These are phyloP conservation scores for Penicillium expansum DNA, from an alignment of 2,329 filamentous ascomycete species.

Conservation along the genomic window DNA sequence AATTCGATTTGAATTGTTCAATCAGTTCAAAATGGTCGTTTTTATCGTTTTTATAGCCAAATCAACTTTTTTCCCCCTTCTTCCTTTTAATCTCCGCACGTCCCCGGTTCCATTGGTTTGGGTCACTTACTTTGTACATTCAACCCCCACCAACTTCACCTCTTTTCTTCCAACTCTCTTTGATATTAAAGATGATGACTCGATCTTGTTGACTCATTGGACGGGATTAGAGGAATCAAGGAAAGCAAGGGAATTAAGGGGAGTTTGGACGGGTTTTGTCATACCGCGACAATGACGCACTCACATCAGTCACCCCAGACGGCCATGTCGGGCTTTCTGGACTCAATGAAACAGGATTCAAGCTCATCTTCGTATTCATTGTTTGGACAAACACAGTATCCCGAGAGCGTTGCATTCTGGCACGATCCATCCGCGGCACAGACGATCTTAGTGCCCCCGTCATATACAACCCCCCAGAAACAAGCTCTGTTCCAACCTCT, in stretches of 20 bases:
- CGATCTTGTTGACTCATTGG: neutral
- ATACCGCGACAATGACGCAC: constrained; percentile 28
- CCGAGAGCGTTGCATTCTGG: constrained; percentile 46
- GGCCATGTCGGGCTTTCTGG: constrained; percentile 29
- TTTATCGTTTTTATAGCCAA: neutral
- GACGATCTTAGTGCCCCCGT: constrained; percentile 17
- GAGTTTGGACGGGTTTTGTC: neutral
- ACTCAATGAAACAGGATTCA: constrained; percentile 26
- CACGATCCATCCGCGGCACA: constrained; percentile 33
- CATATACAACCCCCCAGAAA: constrained; percentile 22
- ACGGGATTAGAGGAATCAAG: neutral
- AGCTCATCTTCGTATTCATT: constrained; percentile 35
- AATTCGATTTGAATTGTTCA: neutral
- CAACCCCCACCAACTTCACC: constrained; percentile 16
- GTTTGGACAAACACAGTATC: constrained; percentile 38
- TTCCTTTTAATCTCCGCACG: constrained; percentile 25
- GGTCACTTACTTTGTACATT: constrained; percentile 7
- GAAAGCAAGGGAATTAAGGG: neutral
- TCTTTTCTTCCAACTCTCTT: neutral
- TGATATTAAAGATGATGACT: neutral
- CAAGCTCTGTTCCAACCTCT: constrained; percentile 31
- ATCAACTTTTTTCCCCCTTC: neutral
- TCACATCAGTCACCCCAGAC: constrained; percentile 32
- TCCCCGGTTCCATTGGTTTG: constrained; percentile 23
- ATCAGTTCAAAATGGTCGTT: neutral